Percentiles rank a stretch among this genome's conserved stretches.
Conservation (phyloP, 495 filamentous ascomycete genomes). For the Paragyromitra xinjiangensis region DNA sequence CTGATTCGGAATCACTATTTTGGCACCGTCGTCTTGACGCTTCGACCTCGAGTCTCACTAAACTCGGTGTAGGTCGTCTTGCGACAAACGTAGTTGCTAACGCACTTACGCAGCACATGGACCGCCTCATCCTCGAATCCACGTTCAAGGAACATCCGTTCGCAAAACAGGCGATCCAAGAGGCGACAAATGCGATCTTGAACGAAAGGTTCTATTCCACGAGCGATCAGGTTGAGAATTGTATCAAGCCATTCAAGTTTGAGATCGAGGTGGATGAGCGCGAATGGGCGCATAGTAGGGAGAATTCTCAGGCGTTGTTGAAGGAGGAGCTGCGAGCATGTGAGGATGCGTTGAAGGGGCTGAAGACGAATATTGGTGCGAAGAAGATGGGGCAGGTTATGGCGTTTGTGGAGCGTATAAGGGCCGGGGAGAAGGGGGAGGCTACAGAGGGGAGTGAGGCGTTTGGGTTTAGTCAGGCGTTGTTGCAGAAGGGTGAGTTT, state of each 20-base stretch:
- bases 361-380: slow-evolving; percentile 77
- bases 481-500: slow-evolving; percentile 73
- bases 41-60: slow-evolving; percentile 86
- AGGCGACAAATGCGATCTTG: slow-evolving; percentile 85
- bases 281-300: slow-evolving; percentile 85
- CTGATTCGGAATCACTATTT: slow-evolving; percentile 64
- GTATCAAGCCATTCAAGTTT: slow-evolving; percentile 98
- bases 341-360: slow-evolving; percentile 75
- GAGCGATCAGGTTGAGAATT: slow-evolving; percentile 98
- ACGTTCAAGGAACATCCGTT: slow-evolving; percentile 91
- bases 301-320: slow-evolving; percentile 77
- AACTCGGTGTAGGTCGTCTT: slow-evolving; percentile 89
- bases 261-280: slow-evolving; percentile 91
- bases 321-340: slow-evolving; percentile 85
- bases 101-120: slow-evolving; percentile 85
- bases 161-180: slow-evolving; percentile 86
- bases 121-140: slow-evolving; percentile 76
- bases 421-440: slow-evolving; percentile 82
- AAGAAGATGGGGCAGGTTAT: slow-evolving; percentile 90
- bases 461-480: slow-evolving; percentile 85
- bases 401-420: slow-evolving; percentile 84
- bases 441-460: slow-evolving; percentile 83
- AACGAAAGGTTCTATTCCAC: slow-evolving; percentile 96
- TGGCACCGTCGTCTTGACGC: slow-evolving; percentile 97
- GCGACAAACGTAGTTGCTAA: slow-evolving; percentile 89